A percentile compares a stretch with the other conserved stretches of the same genome.
Evolutionary conservation across 495 filamentous ascomycete genomes (phyloP).

Genomic region (Annulohypoxylon moriforme): DNA sequence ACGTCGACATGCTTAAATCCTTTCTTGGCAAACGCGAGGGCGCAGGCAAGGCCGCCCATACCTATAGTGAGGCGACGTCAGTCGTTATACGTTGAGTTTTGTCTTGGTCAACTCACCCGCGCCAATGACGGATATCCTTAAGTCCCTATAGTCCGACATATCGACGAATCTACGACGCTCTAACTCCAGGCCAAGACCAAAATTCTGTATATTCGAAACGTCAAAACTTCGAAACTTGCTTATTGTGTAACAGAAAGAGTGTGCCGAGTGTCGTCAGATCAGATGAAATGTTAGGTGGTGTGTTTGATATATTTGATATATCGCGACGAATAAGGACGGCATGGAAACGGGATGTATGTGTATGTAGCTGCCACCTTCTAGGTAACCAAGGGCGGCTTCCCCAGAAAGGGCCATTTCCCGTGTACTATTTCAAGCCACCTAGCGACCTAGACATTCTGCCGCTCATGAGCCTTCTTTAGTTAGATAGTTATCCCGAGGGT

Average conservation of each 20-base stretch:
- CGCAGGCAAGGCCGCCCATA: slow-evolving; percentile 80
- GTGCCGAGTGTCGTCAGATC: slow-evolving; percentile 8
- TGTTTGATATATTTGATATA: slow-evolving; percentile 25
- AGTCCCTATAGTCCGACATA: slow-evolving; percentile 56
- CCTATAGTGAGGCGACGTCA: slow-evolving; percentile 56
- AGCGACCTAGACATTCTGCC: slow-evolving; percentile 30
- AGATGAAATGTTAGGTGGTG: not conserved
- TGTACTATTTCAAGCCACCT: not conserved
- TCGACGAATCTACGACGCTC: slow-evolving; percentile 13
- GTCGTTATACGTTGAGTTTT: slow-evolving; percentile 9
- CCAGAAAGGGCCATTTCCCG: not conserved
- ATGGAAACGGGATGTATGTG: no score
- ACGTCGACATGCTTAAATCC: slow-evolving; percentile 79
- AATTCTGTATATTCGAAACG: slow-evolving; percentile 16
- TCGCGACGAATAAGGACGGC: slow-evolving; percentile 12
- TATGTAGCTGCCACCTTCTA: slow-evolving; percentile 9
- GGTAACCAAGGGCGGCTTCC: slow-evolving; percentile 19
- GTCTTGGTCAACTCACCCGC: slow-evolving; percentile 47
- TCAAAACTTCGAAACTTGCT: not conserved
- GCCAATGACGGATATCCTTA: slow-evolving; percentile 58
- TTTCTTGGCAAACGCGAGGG: slow-evolving; percentile 77
- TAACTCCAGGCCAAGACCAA: slow-evolving; percentile 1
- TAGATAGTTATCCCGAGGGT: slow-evolving; percentile 35
- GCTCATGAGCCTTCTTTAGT: not conserved
- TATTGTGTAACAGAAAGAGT: slow-evolving; percentile 23